Base-by-base conservation (phyloP, 2,329 filamentous ascomycete genomes). In the Tothia fuscella region DNA sequence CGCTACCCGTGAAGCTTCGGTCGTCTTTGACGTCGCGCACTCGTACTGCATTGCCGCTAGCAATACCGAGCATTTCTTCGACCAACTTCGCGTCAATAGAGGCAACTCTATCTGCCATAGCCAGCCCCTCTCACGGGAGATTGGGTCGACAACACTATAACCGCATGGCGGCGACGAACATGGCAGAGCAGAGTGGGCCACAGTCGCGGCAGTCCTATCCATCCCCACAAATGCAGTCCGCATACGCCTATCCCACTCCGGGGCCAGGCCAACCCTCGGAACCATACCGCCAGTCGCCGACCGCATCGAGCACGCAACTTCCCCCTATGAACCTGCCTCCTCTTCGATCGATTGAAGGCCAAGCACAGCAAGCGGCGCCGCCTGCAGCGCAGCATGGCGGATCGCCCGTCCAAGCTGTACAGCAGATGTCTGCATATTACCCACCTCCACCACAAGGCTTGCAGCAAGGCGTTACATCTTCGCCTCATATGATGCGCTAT, bases 361-460 rank as follows among this genome's bases (percentile, higher is more conserved):
- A 63, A 60, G 26, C 50, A 56, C 52, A 59, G 47, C 51, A 48
- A 16, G 50, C 51, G 43, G 53, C 50, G 43, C 45, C 33, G 42
- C 42, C 39, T 9, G 54, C 49, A 35, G 51, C 52, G 7, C 19
- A 12, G 13, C 57, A 58, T 59, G 58, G 48, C 59, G 62, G 46
- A 72, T 73, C 57, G 67, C 65, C 47, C 72, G 72, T 25, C 67
- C 70, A 12, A 59, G 73, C 48, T 69, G 70, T 32, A 69, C 71
- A 42, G 64, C 70, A 13, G 69, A 68, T 56, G 62, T 65, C 41
- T 65, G 65, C 37, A 71, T 73, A 62, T 55, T 76, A 76, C 50
- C 65, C 67, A 12, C 58, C 56, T 41, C 56, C 55, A 38, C 51
- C 43, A n/a, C 57, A 58, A 37, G 30, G 16, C 5, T 38, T 47